These are phyloP conservation scores for Pichia sp. DNA, from an alignment of 1,139 yeast species.

Conservation along the genomic window DNA sequence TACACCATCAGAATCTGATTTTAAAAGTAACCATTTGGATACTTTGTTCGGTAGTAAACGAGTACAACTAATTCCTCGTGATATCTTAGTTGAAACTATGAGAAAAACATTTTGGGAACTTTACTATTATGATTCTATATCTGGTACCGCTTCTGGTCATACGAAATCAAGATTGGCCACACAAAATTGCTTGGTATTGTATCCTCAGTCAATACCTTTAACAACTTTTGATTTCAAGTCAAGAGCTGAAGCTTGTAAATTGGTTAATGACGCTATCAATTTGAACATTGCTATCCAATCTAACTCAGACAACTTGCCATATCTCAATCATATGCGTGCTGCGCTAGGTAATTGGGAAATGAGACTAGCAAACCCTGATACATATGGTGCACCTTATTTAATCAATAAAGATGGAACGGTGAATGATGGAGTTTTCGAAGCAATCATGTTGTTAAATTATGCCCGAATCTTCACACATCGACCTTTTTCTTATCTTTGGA, in stretches of 20 bases:
- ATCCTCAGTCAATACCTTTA: constrained; percentile 30
- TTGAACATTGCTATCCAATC: constrained; percentile 36
- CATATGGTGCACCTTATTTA: constrained; percentile 34
- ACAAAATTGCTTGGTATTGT: constrained; percentile 27
- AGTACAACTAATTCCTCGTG: constrained; percentile 21
- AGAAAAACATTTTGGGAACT: constrained; percentile 42
- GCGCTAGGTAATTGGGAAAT: constrained; percentile 42
- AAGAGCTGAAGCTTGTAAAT: constrained; percentile 37
- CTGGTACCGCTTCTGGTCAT: constrained; percentile 45
- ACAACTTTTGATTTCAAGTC: constrained; percentile 37
- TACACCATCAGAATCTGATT: constrained; percentile 16
- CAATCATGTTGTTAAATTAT: constrained; percentile 36
- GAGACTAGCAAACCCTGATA: constrained; percentile 35
- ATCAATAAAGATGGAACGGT: constrained; percentile 34
- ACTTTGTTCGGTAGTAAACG: constrained; percentile 23
- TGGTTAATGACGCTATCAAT: constrained; percentile 40
- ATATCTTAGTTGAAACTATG: constrained; percentile 28
- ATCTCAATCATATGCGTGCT: constrained; percentile 32
- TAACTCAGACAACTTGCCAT: constrained; percentile 29
- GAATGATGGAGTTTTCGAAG: constrained; percentile 44
- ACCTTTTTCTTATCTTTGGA: constrained; percentile 43
- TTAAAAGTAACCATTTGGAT: constrained; percentile 7
- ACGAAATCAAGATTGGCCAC: constrained; percentile 33
- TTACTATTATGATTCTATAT: constrained; percentile 39
- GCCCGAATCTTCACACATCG: constrained; percentile 44